Base-by-base conservation (phyloP, 495 filamentous ascomycete species). In the Penicillium nucicola region DNA sequence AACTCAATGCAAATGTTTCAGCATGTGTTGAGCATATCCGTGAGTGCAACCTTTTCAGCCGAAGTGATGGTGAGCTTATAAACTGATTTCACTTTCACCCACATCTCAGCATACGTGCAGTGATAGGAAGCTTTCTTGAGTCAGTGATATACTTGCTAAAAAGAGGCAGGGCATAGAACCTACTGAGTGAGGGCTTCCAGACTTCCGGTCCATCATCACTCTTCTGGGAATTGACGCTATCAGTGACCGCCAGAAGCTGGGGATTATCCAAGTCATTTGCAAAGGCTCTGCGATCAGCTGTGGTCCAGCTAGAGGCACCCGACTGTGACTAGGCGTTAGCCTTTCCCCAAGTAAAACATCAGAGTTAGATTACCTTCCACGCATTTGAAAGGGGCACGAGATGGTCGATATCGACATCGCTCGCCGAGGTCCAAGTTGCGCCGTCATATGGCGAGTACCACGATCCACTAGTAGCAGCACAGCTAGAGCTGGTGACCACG, bases 331-430 rank as follows among this genome's bases (percentile, higher is more conserved):
- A 40, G 14, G 35, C 3, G 19, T 47, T 14, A 49, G 18, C 3
- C 2, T 20, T 13, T n/a, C n/a, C n/a, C n/a, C n/a, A n/a, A n/a
- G n/a, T n/a, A n/a, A n/a, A n/a, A n/a, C n/a, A n/a, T n/a, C n/a
- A n/a, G n/a, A n/a, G n/a, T n/a, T n/a, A n/a, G n/a, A n/a, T n/a
- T 51, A 85, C 81, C 58, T 84, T 82, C 87, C 86, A 90, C 7
- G 87, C 85, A 61, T 88, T 85, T 56, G 80, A 81, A 36, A 90
- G 58, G 1, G 87, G 86, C 13, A 90, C 85, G 61, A 90, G 69
- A 64, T 90, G 87, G 58, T 90, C 87, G 48, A 90, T 88, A 55
- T 89, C 84, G 2, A 90, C 52, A 63, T 89, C 85, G 7, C 76
- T 77, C 0, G 84, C 73, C 5, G 67, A 66, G 0, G 83, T 85